phyloP scores from a whole-genome alignment of 192 early-diverging fungal genomes.

The Chytriomyces sp. region DNA sequence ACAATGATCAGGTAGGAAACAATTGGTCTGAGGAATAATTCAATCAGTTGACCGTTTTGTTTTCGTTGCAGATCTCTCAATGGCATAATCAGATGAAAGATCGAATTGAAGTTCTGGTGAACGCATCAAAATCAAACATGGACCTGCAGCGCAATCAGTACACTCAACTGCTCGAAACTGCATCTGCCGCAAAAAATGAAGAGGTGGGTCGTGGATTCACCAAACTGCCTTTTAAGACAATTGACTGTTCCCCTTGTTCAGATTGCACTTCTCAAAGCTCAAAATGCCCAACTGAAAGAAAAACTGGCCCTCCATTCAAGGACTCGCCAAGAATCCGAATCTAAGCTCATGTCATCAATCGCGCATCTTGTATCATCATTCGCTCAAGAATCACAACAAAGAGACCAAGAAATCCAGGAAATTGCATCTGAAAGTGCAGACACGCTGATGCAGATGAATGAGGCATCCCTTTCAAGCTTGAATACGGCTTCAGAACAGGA shows the following conservation, averaged over 20 bases:
- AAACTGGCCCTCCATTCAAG: constrained; percentile 18
- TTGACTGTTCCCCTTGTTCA: background rate
- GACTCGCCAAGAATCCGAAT: constrained; percentile 13
- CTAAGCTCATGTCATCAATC: constrained; percentile 33
- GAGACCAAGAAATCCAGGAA: constrained; percentile 5
- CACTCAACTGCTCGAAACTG: background rate
- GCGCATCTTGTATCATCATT: constrained; percentile 37
- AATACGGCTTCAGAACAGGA: no score
- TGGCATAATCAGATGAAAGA: no score
- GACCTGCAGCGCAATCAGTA: background rate
- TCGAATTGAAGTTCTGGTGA: no score
- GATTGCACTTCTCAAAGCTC: constrained; percentile 39
- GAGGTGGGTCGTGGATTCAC: background rate
- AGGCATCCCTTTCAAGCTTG: no score
- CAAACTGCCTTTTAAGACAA: background rate
- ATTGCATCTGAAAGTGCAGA: background rate
- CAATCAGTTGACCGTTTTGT: background rate
- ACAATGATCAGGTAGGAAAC: background rate
- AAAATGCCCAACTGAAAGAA: constrained; percentile 36
- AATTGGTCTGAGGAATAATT: background rate
- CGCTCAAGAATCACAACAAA: constrained; percentile 9
- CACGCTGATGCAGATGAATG: no score
- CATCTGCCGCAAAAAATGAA: background rate
- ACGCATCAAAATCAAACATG: background rate
- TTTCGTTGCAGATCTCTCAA: background rate